phyloP scores from a whole-genome alignment of 164 flowering plant genomes.

The Paratinospora sagittata region DNA sequence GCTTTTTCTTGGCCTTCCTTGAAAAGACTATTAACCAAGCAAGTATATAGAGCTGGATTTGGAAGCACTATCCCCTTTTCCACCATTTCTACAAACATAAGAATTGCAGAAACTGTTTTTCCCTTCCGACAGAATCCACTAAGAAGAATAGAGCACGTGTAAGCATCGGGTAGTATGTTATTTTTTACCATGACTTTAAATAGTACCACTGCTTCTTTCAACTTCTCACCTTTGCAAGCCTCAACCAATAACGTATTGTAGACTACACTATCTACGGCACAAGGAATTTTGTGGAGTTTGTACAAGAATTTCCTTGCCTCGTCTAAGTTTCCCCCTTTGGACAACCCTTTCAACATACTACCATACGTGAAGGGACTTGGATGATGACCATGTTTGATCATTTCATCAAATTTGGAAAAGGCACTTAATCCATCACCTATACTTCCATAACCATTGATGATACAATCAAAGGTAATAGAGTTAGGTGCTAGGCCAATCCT shows the following conservation, averaged over 20 bases:
- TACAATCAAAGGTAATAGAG: constrained; percentile 46
- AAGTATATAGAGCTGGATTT: constrained; percentile 44
- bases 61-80: constrained; percentile 26
- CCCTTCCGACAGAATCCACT: constrained; percentile 54
- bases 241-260: constrained; percentile 56
- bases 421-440: constrained; percentile 52
- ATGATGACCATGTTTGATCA: constrained; percentile 42
- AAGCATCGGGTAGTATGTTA: constrained; percentile 50
- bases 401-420: constrained; percentile 54
- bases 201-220: constrained; percentile 41
- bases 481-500: constrained; percentile 44
- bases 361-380: constrained; percentile 60
- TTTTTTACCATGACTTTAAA: constrained; percentile 49
- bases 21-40: constrained; percentile 52
- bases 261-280: constrained; percentile 40
- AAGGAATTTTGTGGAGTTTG: constrained; percentile 38
- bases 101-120: constrained; percentile 51
- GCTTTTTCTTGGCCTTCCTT: constrained; percentile 55
- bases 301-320: constrained; percentile 45
- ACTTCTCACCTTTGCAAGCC: constrained; percentile 43
- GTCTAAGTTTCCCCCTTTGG: constrained; percentile 43
- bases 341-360: constrained; percentile 63
- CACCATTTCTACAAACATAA: constrained; percentile 32
- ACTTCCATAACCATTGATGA: constrained; percentile 57
- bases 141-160: constrained; percentile 53